Conservation (phyloP, 75 land plant species). For the Picea glauca region DNA sequence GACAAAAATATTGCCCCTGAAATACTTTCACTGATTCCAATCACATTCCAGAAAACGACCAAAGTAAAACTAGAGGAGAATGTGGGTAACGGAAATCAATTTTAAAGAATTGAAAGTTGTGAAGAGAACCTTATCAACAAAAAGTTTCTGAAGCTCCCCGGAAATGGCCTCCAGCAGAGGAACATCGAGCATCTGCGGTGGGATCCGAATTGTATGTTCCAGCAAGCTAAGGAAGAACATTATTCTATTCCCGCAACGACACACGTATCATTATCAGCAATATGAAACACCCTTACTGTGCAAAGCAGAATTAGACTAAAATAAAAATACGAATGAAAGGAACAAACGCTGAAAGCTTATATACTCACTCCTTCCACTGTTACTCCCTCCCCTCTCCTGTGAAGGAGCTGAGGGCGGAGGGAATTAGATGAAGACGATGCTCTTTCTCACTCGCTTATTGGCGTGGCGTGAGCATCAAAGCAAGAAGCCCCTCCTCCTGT, state of each 20-base stretch:
- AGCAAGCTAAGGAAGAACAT: slow-evolving; percentile 77
- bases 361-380: too few relatives aligned
- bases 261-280: neutral
- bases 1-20: neutral
- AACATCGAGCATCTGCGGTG: slow-evolving; percentile 55
- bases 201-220: slow-evolving; percentile 68
- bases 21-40: neutral
- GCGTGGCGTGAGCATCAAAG: too few relatives aligned
- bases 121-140: slow-evolving; percentile 74
- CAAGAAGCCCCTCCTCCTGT: too few relatives aligned
- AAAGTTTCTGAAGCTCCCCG: slow-evolving; percentile 52
- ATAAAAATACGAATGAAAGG: too few relatives aligned
- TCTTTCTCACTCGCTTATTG: too few relatives aligned
- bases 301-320: too few relatives aligned
- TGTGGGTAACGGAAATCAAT: neutral
- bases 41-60: too few relatives aligned
- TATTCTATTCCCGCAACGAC: neutral
- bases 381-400: too few relatives aligned
- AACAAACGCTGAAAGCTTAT: too few relatives aligned
- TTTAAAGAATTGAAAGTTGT: slow-evolving; percentile 4
- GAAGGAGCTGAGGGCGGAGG: too few relatives aligned
- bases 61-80: neutral
- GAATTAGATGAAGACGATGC: too few relatives aligned
- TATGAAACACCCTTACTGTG: too few relatives aligned
- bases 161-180: slow-evolving; percentile 62